Evolutionary conservation across 768 basidiomycete species (phyloP), one percentile per base, ranked within the genome.

Genomic region (Mycena capillaripes): DNA sequence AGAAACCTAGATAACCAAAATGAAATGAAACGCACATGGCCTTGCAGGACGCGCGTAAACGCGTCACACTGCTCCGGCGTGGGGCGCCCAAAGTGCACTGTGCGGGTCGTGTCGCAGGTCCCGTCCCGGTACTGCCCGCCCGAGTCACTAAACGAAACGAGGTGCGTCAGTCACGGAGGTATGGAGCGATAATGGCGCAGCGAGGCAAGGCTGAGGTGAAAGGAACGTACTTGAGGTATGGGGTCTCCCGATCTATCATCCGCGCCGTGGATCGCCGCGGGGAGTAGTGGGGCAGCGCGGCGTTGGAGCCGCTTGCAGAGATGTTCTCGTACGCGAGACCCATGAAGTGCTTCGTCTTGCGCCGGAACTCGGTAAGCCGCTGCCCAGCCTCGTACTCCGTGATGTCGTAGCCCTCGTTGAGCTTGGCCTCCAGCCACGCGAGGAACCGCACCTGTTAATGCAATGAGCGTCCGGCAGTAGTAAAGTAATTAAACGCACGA

Each of bases 1-100:
- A 56, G 65, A 78, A 72, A 56, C 46, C 46, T 50, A 62, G 69
- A 72, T 30, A 71, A 78, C 56, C 70, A 44, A 71, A 57, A 68
- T 44, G 76, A 70, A 56, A 66, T 44, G 75, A 70, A 69, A 88
- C 94, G 77, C 85, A 96, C 95, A 84, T 99, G 98, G 10, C 97
- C 97, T 83, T 99, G 98, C 68, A 99, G 81, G 50, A 99, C 98
- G 55, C 96, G 88, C 34, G 98, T 99, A 82, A 92, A 99, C 1
- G 97, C 96, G 75, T 97, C 93, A 79, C 90, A 92, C 79, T 95
- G 92, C 73, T 95, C 93, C n/a, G 86, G 71, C n/a, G 92, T 91
- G 9, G 95, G 94, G n/a, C 91, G 89, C 48, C 96, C 96, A 78
- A 97, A 95, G 83, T 96, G 94, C 32, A 95, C 82, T 0, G 94